These are phyloP conservation scores for Fraxinus sp. DNA, from an alignment of 305 asterid genomes.

Conservation along the genomic window DNA sequence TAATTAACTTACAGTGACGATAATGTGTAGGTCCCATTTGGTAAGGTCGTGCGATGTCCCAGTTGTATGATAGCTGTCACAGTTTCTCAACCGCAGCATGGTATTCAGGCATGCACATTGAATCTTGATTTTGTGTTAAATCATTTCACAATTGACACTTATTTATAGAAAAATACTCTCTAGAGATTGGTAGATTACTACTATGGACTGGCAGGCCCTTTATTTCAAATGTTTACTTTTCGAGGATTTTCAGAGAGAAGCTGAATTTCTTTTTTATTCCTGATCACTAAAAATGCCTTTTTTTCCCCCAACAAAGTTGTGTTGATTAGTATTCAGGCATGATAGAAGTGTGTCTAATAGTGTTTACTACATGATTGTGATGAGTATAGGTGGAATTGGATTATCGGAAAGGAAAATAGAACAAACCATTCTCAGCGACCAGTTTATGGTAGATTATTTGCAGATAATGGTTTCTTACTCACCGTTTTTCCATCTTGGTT, in stretches of 20 bases:
- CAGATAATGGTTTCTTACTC: not conserved
- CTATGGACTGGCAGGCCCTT: not conserved
- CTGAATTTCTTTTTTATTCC: not conserved
- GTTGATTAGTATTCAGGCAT: not conserved
- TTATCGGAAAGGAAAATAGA: constrained; percentile 2
- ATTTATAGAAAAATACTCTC: not conserved
- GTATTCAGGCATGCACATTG: constrained; percentile 70
- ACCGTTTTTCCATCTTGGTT: not conserved
- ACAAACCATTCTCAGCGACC: not conserved
- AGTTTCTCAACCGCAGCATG: constrained; percentile 95
- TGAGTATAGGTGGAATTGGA: not conserved
- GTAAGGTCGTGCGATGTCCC: constrained; percentile 90
- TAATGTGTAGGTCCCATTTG: constrained; percentile 77
- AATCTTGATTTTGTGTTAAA: constrained; percentile 2
- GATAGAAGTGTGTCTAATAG: not conserved
- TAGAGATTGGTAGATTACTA: not conserved
- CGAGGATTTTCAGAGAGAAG: not conserved
- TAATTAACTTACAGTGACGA: not conserved
- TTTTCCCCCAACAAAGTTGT: not conserved
- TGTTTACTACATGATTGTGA: not conserved
- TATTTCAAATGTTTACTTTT: not conserved
- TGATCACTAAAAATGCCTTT: not conserved
- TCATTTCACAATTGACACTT: not conserved
- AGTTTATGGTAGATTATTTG: constrained; percentile 1
- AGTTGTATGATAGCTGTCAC: constrained; percentile 75